Base-by-base conservation (phyloP, 768 basidiomycete species). In the Crucibulum laeve region DNA sequence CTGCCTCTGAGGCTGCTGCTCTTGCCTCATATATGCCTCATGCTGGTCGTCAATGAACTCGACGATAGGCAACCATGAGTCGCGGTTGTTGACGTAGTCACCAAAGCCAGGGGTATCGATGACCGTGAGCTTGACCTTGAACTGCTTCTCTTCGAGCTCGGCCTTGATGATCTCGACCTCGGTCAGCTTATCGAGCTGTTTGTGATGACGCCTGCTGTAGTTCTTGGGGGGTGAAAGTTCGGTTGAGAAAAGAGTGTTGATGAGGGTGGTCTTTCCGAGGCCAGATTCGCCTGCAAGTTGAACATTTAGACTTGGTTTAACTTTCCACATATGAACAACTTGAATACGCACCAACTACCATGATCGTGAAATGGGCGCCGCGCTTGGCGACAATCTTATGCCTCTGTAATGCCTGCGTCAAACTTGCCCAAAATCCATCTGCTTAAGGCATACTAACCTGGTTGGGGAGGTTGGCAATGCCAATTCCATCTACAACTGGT, bases 81-180 rank as follows among this genome's bases (percentile, higher is more conserved):
- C 96, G 44, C 91, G 82, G 80, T 99, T 99, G 89, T 99, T 99
- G 71, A 99, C 95, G 59, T 97, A 98, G 86, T 99, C 96, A 26
- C 96, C 96, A 51, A 98, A 99, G 22, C 96, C 96, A 43, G 96
- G 96, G 8, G 95, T 97, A 67, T 99, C 96, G 52, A 99, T 95
- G 62, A 98, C 96, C 14, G 89, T 94, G 51, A 99, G 82, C 76
- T 97, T 98, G 76, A 97, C 94, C 68, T 93, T 95, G 83, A 98
- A 98, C 61, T 91, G 88, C 63, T 94, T 91, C 68, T 98, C 96
- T 70, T 98, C 96, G 18, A 99, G 82, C 70, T 97, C 95, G 11
- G 95, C 96, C 75, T 99, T 99, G 77, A 98, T 92, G 42, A 99
- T 95, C 61, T 98, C 96, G 45, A 96, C 87, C 70, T 97, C 95